Evolutionary conservation across 2,329 filamentous ascomycete genomes (phyloP).

Genomic region (Hypoxylon sp.): DNA sequence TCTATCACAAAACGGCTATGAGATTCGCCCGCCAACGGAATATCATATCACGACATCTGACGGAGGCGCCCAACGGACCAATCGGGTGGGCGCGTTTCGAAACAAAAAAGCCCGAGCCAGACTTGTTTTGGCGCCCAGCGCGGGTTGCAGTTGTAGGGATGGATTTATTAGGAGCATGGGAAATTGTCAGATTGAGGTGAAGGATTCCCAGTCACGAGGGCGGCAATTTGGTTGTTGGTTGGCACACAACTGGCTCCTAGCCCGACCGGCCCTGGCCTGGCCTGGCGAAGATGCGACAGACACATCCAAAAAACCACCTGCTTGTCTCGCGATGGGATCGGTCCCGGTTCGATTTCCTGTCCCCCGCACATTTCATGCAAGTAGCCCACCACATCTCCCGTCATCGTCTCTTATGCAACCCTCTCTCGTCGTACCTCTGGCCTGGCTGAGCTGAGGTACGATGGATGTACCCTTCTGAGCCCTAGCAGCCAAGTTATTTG

Average conservation of each 20-base stretch:
- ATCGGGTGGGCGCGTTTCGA: conserved; percentile 50
- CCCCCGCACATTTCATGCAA: conserved; percentile 53
- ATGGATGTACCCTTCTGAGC: conserved; percentile 20
- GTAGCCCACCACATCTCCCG: conserved; percentile 51
- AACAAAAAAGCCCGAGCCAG: conserved; percentile 44
- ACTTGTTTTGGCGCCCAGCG: conserved; percentile 44
- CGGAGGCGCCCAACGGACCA: conserved; percentile 46
- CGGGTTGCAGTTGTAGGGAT: conserved; percentile 45
- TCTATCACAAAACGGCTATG: conserved; percentile 34
- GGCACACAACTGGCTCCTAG: conserved; percentile 25
- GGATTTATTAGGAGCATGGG: conserved; percentile 35
- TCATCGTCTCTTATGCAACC: conserved; percentile 48
- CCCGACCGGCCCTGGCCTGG: conserved; percentile 20
- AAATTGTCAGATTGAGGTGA: conserved; percentile 40
- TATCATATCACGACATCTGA: conserved; percentile 49
- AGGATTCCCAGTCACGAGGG: conserved; percentile 44
- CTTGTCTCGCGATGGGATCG: conserved; percentile 45
- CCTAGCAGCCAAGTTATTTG: conserved; percentile 28
- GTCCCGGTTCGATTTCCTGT: conserved; percentile 48
- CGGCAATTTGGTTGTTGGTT: conserved; percentile 41
- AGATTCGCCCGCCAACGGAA: conserved; percentile 41
- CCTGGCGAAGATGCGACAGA: conserved; percentile 34
- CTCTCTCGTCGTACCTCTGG: conserved; percentile 25
- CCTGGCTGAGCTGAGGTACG: conserved; percentile 38
- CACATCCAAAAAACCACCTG: conserved; percentile 29